Evolutionary conservation across 2,329 filamentous ascomycete species (phyloP).

Genomic region (Fusarium torreyae): DNA sequence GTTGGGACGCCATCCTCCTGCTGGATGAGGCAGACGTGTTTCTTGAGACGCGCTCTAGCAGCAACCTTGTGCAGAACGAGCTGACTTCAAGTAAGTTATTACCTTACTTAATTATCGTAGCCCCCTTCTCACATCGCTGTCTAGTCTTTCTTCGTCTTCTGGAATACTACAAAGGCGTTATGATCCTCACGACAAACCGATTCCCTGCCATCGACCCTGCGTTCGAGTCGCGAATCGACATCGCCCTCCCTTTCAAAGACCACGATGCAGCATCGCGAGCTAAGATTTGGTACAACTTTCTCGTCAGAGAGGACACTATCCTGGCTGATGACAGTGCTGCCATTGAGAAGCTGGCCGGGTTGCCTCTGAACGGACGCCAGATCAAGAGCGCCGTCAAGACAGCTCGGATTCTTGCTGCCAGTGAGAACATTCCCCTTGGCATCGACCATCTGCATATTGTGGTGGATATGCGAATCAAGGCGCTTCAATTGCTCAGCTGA

Average conservation of each 20-base stretch:
- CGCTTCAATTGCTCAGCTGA: neutral
- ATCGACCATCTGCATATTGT: slow-evolving; percentile 18
- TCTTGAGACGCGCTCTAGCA: slow-evolving; percentile 49
- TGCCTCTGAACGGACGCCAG: slow-evolving; percentile 35
- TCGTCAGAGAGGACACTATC: neutral
- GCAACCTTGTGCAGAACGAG: slow-evolving; percentile 46
- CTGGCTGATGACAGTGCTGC: neutral
- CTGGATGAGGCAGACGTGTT: slow-evolving; percentile 59
- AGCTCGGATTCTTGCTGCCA: slow-evolving; percentile 15
- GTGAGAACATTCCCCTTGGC: neutral
- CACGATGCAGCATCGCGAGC: slow-evolving; percentile 41
- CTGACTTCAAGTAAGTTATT: slow-evolving; percentile 47
- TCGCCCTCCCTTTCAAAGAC: slow-evolving; percentile 54
- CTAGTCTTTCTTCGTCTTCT: slow-evolving; percentile 48
- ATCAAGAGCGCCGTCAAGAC: slow-evolving; percentile 38
- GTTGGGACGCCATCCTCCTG: slow-evolving; percentile 56
- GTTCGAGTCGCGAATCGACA: slow-evolving; percentile 62
- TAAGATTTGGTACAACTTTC: slow-evolving; percentile 45
- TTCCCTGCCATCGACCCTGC: slow-evolving; percentile 59
- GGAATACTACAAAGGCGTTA: slow-evolving; percentile 56
- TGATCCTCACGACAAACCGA: slow-evolving; percentile 61
- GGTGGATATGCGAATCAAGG: slow-evolving; percentile 13
- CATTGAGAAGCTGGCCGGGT: neutral
- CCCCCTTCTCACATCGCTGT: neutral
- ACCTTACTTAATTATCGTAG: accelerated